Evolutionary conservation across 202 grass and related monocot species (phyloP), one percentile per base, ranked within the genome.

Genomic region (Brachypodium distachyon): DNA sequence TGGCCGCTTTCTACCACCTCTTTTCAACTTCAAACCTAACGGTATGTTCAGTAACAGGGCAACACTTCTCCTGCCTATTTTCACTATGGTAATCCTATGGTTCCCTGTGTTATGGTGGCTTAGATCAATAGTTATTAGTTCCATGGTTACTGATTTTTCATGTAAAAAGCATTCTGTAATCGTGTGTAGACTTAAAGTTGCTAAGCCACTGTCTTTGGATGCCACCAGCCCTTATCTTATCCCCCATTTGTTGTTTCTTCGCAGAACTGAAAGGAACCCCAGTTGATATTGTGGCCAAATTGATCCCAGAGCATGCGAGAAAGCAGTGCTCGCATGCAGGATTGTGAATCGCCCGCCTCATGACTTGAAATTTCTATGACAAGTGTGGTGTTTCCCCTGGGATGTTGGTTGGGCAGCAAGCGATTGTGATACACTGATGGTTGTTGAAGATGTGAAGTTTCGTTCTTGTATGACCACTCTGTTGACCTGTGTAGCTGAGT

Each of bases 11-110:
- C 63, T 94, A 50, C 94, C 94, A 34, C 94, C 94, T 39, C 89
- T 97, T 51, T 97, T 97, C 27, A 94, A 97, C 69, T 97, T 97
- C 84, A 97, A 97, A 52, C 68, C 94, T 66, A 85, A 94, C 31
- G 94, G 94, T 97, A 82, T 70, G 79, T 76, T 51, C 26, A 19
- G 52, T 1, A 22, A 48, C 39, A 48, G 14, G 18, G n/a, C 41
- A 9, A 17, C 32, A 59, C 55, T 55, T 55, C 31, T 14, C 68
- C 33, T 49, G 5, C 37, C n/a, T 31, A 50, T 47, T 23, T 12
- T 21, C 51, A 55, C 70, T n/a, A 42, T 21, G 21, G 5, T 5
- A 41, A 19, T 40, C 28, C 12, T 54, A 60, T 60, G 33, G 33
- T 36, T 36, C 33, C 33, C 33, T 6, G 6, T 31, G 53, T n/a